These are phyloP conservation scores for Flammula alnicola DNA, from an alignment of 1,284 basidiomycete genomes.

Conservation along the genomic window DNA sequence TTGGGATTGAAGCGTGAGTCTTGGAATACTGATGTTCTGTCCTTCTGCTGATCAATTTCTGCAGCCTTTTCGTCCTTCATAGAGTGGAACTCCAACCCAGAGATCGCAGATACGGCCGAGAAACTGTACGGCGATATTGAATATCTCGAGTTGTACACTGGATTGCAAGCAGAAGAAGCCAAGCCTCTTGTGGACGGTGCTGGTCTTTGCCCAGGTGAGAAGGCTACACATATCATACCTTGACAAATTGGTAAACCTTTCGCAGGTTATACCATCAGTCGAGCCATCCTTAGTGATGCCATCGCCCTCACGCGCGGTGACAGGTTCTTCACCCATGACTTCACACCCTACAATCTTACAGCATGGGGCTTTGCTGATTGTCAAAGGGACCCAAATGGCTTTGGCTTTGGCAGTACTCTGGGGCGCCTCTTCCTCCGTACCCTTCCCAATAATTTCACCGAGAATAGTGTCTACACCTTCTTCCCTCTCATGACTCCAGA, in stretches of 20 bases:
- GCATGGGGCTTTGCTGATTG: slow-evolving; percentile 83
- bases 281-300: slow-evolving; percentile 89
- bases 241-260: not conserved
- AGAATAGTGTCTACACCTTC: slow-evolving; percentile 80
- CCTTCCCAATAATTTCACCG: slow-evolving; percentile 70
- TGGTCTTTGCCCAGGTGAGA: slow-evolving; percentile 78
- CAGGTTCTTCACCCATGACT: slow-evolving; percentile 83
- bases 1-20: slow-evolving; percentile 72
- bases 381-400: slow-evolving; percentile 68
- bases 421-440: slow-evolving; percentile 75
- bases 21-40: slow-evolving; percentile 1
- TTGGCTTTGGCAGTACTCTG: slow-evolving; percentile 75
- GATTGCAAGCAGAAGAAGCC: slow-evolving; percentile 71
- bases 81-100: slow-evolving; percentile 84
- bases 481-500: slow-evolving; percentile 85
- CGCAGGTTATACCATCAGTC: slow-evolving; percentile 80
- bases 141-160: slow-evolving; percentile 82
- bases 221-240: not conserved
- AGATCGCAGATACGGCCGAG: slow-evolving; percentile 75
- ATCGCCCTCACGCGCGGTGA: slow-evolving; percentile 85
- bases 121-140: slow-evolving; percentile 80
- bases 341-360: slow-evolving; percentile 81
- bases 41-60: slow-evolving; percentile 1
- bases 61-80: slow-evolving; percentile 66
- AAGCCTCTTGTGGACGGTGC: slow-evolving; percentile 81